A percentile compares a stretch with the other conserved stretches of the same genome.
These are phyloP conservation scores for Talaromyces sp. DNA, from an alignment of 2,329 filamentous ascomycete genomes.

Conservation along the genomic window DNA sequence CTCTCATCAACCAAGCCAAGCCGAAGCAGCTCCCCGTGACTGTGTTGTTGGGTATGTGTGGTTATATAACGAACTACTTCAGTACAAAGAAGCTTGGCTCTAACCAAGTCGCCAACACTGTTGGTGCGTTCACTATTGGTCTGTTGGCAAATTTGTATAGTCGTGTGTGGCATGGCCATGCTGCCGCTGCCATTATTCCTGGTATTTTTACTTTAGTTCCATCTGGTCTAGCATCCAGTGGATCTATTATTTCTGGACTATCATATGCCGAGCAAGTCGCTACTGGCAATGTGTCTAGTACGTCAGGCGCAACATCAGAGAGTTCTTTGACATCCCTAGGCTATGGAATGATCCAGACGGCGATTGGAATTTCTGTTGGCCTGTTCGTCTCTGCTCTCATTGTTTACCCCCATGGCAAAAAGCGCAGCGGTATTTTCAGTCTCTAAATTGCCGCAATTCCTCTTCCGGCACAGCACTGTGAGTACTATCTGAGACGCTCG, in stretches of 20 bases:
- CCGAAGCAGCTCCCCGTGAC: conserved; percentile 74
- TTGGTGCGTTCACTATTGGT: conserved; percentile 72
- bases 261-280: conserved; percentile 51
- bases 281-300: conserved; percentile 16
- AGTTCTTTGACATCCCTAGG: conserved; percentile 32
- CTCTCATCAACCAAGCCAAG: conserved; percentile 77
- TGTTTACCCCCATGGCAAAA: conserved; percentile 44
- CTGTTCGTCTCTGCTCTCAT: conserved; percentile 43
- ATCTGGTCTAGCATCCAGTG: conserved; percentile 54
- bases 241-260: conserved; percentile 52
- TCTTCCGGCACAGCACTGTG: too few species aligned
- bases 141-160: conserved; percentile 76
- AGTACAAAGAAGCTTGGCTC: conserved; percentile 59
- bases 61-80: conserved; percentile 73
- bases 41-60: conserved; percentile 66
- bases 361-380: conserved; percentile 44
- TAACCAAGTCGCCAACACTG: conserved; percentile 71
- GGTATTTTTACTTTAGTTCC: conserved; percentile 73
- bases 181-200: conserved; percentile 79
- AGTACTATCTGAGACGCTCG: too few species aligned
- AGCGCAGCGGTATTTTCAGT: conserved; percentile 44
- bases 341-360: conserved; percentile 44
- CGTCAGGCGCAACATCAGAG: conserved; percentile 22
- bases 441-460: conserved; percentile 17
- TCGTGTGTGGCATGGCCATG: conserved; percentile 67